Percentiles rank a stretch among this genome's conserved stretches.
phyloP scores from a whole-genome alignment of 352 stramenopile species.

The Pythium chondricola region DNA sequence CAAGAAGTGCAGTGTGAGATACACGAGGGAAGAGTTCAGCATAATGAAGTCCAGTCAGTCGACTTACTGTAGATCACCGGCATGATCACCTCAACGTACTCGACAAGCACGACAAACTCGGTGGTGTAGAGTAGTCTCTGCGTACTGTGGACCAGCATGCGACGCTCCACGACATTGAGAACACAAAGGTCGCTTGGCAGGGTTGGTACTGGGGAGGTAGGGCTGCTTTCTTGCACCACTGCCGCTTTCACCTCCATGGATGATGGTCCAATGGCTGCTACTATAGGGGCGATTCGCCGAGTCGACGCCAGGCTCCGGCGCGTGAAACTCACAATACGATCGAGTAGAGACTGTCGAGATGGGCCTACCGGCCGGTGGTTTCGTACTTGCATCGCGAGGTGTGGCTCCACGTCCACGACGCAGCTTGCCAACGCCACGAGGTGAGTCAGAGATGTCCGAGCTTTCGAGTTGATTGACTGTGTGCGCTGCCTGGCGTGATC shows the following conservation, averaged over 20 bases:
- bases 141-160: constrained; percentile 4
- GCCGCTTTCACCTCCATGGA: background rate
- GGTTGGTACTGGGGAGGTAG: background rate
- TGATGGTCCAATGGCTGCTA: background rate
- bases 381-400: background rate
- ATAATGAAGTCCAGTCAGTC: background rate
- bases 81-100: constrained; percentile 33
- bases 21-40: background rate
- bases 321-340: too few relatives aligned
- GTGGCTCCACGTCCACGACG: constrained; percentile 3
- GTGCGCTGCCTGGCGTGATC: background rate
- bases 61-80: constrained; percentile 27
- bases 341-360: too few relatives aligned
- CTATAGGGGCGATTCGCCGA: background rate
- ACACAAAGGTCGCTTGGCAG: constrained; percentile 3
- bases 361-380: background rate
- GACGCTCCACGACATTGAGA: background rate
- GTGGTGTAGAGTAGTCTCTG: constrained; percentile 21
- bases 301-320: too few relatives aligned
- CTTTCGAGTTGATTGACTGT: background rate
- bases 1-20: background rate
- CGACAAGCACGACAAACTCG: constrained; percentile 26
- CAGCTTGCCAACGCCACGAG: background rate
- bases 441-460: background rate
- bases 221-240: background rate